Percentiles rank a stretch among this genome's conserved stretches.
These are phyloP conservation scores for Paratinospora sagittata DNA, from an alignment of 164 flowering plant genomes.

Conservation along the genomic window DNA sequence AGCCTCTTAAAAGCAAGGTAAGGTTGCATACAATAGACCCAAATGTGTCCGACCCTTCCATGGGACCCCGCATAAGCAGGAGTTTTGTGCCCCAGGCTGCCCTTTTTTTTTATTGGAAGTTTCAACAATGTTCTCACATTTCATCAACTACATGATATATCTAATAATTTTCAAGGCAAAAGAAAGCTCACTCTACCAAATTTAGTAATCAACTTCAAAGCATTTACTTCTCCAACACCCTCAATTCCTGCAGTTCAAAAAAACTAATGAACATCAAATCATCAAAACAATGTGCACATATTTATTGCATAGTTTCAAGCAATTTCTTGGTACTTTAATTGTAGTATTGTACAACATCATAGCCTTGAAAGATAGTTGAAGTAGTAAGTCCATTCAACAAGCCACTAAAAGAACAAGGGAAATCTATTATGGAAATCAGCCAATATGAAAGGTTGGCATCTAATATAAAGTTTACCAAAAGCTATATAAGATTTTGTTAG, in stretches of 20 bases:
- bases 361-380: no score
- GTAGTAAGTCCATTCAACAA: background rate
- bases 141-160: background rate
- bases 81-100: no score
- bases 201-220: constrained; percentile 59
- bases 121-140: background rate
- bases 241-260: constrained; percentile 62
- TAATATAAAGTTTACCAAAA: no score
- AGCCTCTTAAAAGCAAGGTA: no score
- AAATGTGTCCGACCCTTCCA: no score
- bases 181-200: constrained; percentile 45
- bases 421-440: background rate
- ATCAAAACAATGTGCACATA: background rate
- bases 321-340: background rate
- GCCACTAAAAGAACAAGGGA: background rate
- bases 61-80: no score
- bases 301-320: background rate
- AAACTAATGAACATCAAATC: constrained; percentile 1
- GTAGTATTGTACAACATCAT: background rate
- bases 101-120: background rate
- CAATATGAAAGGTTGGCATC: no score
- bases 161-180: background rate
- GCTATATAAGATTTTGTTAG: no score
- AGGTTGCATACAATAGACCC: no score
- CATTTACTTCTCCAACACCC: constrained; percentile 80